A percentile compares a stretch with the other conserved stretches of the same genome.
phyloP scores from a whole-genome alignment of 1,284 basidiomycete species.

The Agroathelia rolfsii region DNA sequence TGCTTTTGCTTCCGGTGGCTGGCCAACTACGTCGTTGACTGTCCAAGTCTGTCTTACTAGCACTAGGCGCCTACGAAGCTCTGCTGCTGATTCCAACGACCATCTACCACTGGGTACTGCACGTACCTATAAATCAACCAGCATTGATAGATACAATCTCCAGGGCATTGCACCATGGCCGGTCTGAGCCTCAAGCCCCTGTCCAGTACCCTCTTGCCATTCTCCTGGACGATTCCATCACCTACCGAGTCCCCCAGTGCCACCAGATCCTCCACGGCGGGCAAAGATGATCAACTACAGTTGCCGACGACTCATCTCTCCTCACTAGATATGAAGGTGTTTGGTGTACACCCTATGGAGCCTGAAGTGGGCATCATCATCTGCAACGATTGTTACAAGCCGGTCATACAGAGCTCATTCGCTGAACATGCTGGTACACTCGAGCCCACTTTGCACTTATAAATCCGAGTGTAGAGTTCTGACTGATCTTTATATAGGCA shows the following conservation, averaged over 20 bases:
- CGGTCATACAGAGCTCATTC: constrained; percentile 65
- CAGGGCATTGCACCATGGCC: no score
- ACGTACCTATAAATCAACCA: no score
- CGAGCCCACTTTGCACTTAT: constrained; percentile 3
- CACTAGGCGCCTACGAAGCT: no score
- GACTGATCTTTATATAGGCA: no score
- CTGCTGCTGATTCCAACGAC: no score
- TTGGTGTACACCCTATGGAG: constrained; percentile 63
- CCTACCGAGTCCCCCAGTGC: constrained; percentile 25
- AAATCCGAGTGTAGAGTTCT: no score
- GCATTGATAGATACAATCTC: no score
- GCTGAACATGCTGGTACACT: constrained; percentile 65
- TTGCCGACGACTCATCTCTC: constrained; percentile 78
- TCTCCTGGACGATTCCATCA: constrained; percentile 49
- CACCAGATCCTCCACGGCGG: no score
- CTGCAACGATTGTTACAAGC: constrained; percentile 73
- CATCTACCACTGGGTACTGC: no score
- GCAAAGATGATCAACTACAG: constrained; percentile 31
- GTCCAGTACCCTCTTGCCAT: constrained; percentile 31
- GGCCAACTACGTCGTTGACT: no score
- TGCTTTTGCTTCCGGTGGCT: no score
- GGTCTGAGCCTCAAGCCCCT: constrained; percentile 51
- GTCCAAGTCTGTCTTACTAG: no score
- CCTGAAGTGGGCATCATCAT: constrained; percentile 61
- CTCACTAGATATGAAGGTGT: constrained; percentile 80